phyloP scores from a whole-genome alignment of 2,329 filamentous ascomycete genomes.

The Pseudovirgaria hyperparasitica region DNA sequence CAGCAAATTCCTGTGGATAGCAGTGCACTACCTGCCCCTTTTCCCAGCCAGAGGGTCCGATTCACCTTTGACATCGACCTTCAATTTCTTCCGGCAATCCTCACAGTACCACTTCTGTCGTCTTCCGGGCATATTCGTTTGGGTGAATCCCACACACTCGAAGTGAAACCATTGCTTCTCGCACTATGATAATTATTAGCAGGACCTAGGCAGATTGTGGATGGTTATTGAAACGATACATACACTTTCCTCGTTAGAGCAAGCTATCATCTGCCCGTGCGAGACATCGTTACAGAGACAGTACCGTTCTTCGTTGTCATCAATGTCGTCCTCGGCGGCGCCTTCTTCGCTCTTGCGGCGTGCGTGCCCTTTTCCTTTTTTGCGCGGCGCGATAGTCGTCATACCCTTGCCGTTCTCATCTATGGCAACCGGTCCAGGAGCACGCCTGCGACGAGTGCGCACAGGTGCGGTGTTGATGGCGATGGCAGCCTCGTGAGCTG shows the following conservation, averaged over 20 bases:
- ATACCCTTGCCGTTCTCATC: slow-evolving; percentile 48
- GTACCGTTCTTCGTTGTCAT: slow-evolving; percentile 64
- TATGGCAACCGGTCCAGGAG: slow-evolving; percentile 57
- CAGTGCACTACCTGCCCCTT: no score
- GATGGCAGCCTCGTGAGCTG: slow-evolving; percentile 9
- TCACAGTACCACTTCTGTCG: slow-evolving; percentile 80
- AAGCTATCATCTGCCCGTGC: slow-evolving; percentile 73
- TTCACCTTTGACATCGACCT: slow-evolving; percentile 22
- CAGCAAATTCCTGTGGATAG: no score
- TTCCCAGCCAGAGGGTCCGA: slow-evolving; percentile 15
- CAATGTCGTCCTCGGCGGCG: slow-evolving; percentile 37
- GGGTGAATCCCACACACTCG: slow-evolving; percentile 55
- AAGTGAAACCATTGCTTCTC: slow-evolving; percentile 80
- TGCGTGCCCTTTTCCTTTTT: slow-evolving; percentile 27
- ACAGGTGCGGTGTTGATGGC: slow-evolving; percentile 22
- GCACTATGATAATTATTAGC: slow-evolving; percentile 40
- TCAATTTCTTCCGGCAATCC: slow-evolving; percentile 40
- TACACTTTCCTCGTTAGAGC: slow-evolving; percentile 62
- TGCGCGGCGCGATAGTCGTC: slow-evolving; percentile 59
- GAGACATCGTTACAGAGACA: slow-evolving; percentile 70
- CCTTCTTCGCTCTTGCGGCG: slow-evolving; percentile 33
- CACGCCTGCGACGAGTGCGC: slow-evolving; percentile 39
- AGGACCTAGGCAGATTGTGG: slow-evolving; percentile 8
- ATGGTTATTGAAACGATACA: slow-evolving; percentile 20
- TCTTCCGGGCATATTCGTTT: slow-evolving; percentile 49